Evolutionary conservation across 2,329 filamentous ascomycete genomes (phyloP), one percentile per base, ranked within the genome.

Genomic region (Ophiostoma ips): DNA sequence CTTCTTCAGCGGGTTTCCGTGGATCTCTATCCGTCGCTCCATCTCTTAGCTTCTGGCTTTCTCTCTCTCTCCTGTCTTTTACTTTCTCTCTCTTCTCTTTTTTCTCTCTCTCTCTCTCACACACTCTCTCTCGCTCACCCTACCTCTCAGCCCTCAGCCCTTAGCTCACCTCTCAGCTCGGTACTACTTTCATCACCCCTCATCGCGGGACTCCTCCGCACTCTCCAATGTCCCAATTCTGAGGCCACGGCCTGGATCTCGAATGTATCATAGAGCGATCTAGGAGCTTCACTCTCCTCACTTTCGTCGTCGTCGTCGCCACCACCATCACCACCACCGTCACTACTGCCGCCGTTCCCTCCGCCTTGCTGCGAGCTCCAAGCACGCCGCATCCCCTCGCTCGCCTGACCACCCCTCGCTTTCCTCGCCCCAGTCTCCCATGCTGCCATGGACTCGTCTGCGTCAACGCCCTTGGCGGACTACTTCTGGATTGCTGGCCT

Each of bases 401-500:
- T 24, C 9, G 37, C 15, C 13, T 36, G 18, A 24, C 31, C 15
- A 13, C 21, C 16, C 21, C 37, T 37, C 35, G 33, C 34, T 48
- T 19, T 58, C 57, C 18, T 34, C 10, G n/a, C 6, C 19, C 12
- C 30, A 34, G 38, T 19, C 33, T 41, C 52, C 13, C 30, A 52
- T 53, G 50, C 51, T 68, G 72, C 66, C 68, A 79, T 79, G 76
- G 76, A 78, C 62, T 69, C 65, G 66, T 71, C 77, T 16, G 54
- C 51, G 53, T 79, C 78, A 55, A 73, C 72, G 56, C 81, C 81
- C 61, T 71, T 84, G 63, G 81, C 81, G 65, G 81, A 84, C 64
- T 84, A 84, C 68, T 84, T 84, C 66, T 84, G 81, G 81, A 83
- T 84, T 63, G 81, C 81, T 57, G 81, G 81, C 60, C 72, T 84